Evolutionary conservation across 2,329 filamentous ascomycete species (phyloP).

Genomic region (Dothistroma pini): DNA sequence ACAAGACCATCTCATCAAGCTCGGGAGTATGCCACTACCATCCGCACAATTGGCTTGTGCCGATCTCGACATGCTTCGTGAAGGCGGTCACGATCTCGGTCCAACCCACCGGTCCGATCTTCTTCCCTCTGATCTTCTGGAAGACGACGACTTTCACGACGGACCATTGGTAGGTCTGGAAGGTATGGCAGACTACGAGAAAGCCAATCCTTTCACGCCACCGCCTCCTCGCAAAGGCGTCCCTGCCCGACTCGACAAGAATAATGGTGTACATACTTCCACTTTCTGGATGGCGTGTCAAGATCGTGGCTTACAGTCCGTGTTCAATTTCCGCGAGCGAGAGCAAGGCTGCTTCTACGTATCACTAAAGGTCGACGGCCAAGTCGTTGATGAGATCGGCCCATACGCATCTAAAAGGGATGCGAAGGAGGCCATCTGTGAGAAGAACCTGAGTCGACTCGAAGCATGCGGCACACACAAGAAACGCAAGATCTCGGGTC

Average conservation of each 20-base stretch:
- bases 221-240: constrained; percentile 15
- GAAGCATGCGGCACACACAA: constrained; percentile 28
- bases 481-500: constrained; percentile 23
- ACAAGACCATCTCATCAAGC: background rate
- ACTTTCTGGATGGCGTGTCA: constrained; percentile 20
- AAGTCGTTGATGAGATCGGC: constrained; percentile 24
- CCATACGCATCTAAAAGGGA: constrained; percentile 41
- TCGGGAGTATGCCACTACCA: background rate
- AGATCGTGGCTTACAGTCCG: constrained; percentile 15
- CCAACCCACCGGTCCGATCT: background rate
- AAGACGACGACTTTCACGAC: constrained; percentile 3
- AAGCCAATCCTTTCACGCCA: constrained; percentile 21
- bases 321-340: constrained; percentile 16
- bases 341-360: constrained; percentile 16
- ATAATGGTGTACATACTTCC: constrained; percentile 10
- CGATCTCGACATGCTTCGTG: constrained; percentile 1
- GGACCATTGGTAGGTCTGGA: constrained; percentile 11
- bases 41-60: background rate
- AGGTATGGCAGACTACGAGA: constrained; percentile 22
- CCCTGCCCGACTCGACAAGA: constrained; percentile 4
- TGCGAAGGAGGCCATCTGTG: constrained; percentile 41
- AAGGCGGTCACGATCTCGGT: background rate
- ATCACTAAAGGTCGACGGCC: constrained; percentile 12
- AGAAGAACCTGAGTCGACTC: constrained; percentile 32
- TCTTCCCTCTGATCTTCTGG: background rate